Conservation (phyloP, 208 protist species). For the Trypanosomatidae sp. region DNA sequence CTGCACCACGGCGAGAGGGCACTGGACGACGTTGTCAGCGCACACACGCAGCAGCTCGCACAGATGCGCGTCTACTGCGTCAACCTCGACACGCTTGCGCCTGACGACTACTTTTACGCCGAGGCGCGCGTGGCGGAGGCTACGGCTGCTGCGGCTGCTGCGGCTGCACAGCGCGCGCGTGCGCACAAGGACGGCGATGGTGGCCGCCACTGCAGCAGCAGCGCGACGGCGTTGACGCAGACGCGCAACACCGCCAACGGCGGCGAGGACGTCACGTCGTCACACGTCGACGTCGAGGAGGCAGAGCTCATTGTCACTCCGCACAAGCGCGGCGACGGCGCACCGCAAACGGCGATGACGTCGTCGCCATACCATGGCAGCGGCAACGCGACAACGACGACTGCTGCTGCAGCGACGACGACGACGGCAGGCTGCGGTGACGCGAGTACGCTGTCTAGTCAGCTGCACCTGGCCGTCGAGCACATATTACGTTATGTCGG, state of each 20-base stretch:
- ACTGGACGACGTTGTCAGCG: conserved; percentile 14
- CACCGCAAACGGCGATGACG: too few species aligned
- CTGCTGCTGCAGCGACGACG: too few species aligned
- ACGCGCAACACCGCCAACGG: conserved; percentile 1
- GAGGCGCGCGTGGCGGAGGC: not conserved
- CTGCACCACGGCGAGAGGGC: conserved; percentile 18
- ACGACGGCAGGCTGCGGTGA: too few species aligned
- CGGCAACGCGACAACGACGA: too few species aligned
- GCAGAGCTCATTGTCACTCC: too few species aligned
- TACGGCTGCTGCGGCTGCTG: not conserved
- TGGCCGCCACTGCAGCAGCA: not conserved
- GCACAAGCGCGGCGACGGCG: too few species aligned
- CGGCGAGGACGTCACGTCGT: not conserved
- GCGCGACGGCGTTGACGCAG: not conserved
- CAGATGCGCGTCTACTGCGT: conserved; percentile 47
- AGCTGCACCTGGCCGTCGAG: too few species aligned
- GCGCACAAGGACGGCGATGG: not conserved
- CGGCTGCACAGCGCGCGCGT: not conserved
- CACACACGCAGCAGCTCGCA: conserved; percentile 22
- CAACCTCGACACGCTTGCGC: conserved; percentile 36
- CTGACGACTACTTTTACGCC: conserved; percentile 20
- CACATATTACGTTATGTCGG: too few species aligned
- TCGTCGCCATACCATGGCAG: too few species aligned
- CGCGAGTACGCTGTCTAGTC: too few species aligned
- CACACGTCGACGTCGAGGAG: not conserved